Evolutionary conservation across 176 grass and related monocot genomes (phyloP), one percentile per base, ranked within the genome.

Genomic region (Oryza brachyantha): DNA sequence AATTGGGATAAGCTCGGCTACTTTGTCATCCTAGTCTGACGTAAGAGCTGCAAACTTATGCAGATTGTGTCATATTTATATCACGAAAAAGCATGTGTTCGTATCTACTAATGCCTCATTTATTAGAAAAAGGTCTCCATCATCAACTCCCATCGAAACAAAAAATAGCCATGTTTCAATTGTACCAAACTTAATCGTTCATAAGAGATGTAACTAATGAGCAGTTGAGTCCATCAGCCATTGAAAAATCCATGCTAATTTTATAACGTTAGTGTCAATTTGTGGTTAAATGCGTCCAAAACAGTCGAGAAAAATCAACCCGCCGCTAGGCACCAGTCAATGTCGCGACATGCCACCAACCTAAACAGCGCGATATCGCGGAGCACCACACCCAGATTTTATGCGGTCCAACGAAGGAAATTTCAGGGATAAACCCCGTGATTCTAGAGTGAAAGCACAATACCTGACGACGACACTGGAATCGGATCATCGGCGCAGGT

Each of bases 1-100:
- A 75, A 45, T 13, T 71, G 7, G 66, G 74, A 29, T 22, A 68
- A 36, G 29, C 24, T 79, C 72, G 45, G 39, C 19, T 72, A 48
- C 55, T 32, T 45, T 29, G 26, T 32, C 57, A 58, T 70, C 70
- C 38, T 28, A 39, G 17, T 72, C 0, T 50, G 45, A 48, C 59
- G 29, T 14, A 66, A 83, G 38, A 70, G 25, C 12, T 54, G 29
- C 29, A 22, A 28, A 16, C 16, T 1, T 77, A 70, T 70, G 57
- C 9, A 3, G 35, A 17, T 13, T 5, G 29, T 13, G 3, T 59
- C 74, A 73, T 46, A 22, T 26, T 78, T 73, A 13, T 6, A 36
- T 12, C 64, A 5, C 16, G 3, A 10, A 41, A 71, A 70, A 72
- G 6, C 31, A 48, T 25, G 5, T 28, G 17, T 29, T 13, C 24